Conservation (phyloP, 176 grass and related monocot species). For the bread wheat (Triticum aestivum) region IWGSC_CS_RefSeq_v2.1 NC_057807.1:554622708-554623207, state of each 20-base stretch:
- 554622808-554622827: background rate
- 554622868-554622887: background rate
- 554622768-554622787: slow-evolving; percentile 53
- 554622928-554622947: background rate
- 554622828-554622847: background rate
- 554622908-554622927: background rate
- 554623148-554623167: too few species aligned
- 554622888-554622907: background rate
- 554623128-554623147: background rate
- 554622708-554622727: slow-evolving; percentile 24
- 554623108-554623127: background rate
- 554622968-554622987: background rate
- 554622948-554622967: background rate
- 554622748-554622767: slow-evolving; percentile 38
- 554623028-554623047: background rate
- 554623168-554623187: too few species aligned
- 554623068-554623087: background rate
- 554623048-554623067: background rate
- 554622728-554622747: slow-evolving; percentile 39
- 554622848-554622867: background rate
- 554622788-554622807: slow-evolving; percentile 69
- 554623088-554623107: background rate
- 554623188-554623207: too few species aligned
- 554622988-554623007: background rate
- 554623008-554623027: background rate